Conservation (phyloP, 2,329 filamentous ascomycete species). For the Tolypocladium inflatum region DNA sequence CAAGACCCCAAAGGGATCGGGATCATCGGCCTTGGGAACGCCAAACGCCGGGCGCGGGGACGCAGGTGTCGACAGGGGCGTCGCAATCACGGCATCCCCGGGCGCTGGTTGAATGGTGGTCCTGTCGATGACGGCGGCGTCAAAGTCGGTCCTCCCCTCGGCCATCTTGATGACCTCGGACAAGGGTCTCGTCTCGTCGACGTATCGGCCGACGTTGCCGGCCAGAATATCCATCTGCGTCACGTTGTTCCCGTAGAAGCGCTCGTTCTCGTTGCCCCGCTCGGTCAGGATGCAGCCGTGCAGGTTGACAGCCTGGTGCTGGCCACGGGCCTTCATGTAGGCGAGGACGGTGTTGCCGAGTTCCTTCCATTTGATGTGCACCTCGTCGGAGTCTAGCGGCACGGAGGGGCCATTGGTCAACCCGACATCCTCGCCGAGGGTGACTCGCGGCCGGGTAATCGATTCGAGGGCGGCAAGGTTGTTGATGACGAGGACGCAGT, state of each 20-base stretch:
- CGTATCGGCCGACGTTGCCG: slow-evolving; percentile 43
- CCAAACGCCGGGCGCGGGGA: slow-evolving; percentile 54
- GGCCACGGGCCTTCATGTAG: slow-evolving; percentile 49
- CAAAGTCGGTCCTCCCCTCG: slow-evolving; percentile 71
- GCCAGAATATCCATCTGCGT: slow-evolving; percentile 48
- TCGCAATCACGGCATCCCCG: slow-evolving; percentile 56
- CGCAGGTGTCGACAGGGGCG: slow-evolving; percentile 26
- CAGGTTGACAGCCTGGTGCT: slow-evolving; percentile 43
- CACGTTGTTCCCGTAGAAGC: slow-evolving; percentile 42
- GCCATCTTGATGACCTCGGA: slow-evolving; percentile 82
- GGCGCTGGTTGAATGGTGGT: slow-evolving; percentile 61
- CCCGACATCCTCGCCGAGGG: slow-evolving; percentile 72
- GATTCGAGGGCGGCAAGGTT: slow-evolving; percentile 74
- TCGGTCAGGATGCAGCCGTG: slow-evolving; percentile 48
- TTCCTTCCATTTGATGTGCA: slow-evolving; percentile 41
- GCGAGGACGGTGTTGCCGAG: slow-evolving; percentile 45
- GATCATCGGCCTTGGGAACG: slow-evolving; percentile 68
- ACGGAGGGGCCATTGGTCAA: slow-evolving; percentile 68
- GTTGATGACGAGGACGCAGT: slow-evolving; percentile 90
- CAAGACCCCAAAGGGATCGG: slow-evolving; percentile 84
- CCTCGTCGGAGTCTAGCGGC: slow-evolving; percentile 39
- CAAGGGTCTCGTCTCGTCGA: slow-evolving; percentile 48
- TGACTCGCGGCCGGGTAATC: slow-evolving; percentile 71
- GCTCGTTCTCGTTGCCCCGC: slow-evolving; percentile 49
- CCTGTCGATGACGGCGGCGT: slow-evolving; percentile 55